Evolutionary conservation across 2,329 filamentous ascomycete genomes (phyloP), one percentile per base, ranked within the genome.

Genomic region (Ophiostoma quercus): DNA sequence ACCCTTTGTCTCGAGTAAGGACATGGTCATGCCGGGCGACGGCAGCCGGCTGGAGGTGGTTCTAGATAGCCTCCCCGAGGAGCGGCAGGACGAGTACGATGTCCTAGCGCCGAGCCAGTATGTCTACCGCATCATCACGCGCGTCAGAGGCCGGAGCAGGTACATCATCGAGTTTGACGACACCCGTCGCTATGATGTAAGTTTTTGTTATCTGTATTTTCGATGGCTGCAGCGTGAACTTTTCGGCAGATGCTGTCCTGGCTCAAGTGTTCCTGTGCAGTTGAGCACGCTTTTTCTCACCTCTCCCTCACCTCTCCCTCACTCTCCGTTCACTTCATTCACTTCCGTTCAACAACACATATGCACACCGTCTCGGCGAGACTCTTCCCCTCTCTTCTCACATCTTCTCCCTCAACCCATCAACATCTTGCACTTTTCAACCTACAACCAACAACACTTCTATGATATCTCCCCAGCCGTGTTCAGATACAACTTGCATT

Each of bases 101-200:
- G 16, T 34, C 11, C 32, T 67, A 2, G 70, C 70, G 19, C 71
- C 70, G 2, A 74, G 72, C 67, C 39, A 71, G 70, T 74, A 73
- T 37, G 71, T 75, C n/a, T 37, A 47, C 11, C 41, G 47, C 2
- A 66, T 75, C 1, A 41, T 71, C 16, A 32, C 68, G 16, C 66
- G 69, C 7, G 39, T 65, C 0, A 69, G 68, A 0, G 73, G 72
- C 1, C 66, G 73, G 16, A 63, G 72, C 7, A 71, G 71, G 32
- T 75, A 68, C 43, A 68, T 69, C 7, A 22, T 74, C 14, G 73
- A 74, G 51, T 73, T 66, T 34, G 74, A 75, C 41, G 73, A 74
- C 62, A 72, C 73, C 3, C 43, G 57, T 19, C 43, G 43, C 6
- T 67, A 43, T 1, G 67, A 74, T 67, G 74, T 75, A 65, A 71